Percentiles rank a stretch among this genome's conserved stretches.
phyloP scores from a whole-genome alignment of 805 yeast genomes.

The Danielia reshetovae region DNA sequence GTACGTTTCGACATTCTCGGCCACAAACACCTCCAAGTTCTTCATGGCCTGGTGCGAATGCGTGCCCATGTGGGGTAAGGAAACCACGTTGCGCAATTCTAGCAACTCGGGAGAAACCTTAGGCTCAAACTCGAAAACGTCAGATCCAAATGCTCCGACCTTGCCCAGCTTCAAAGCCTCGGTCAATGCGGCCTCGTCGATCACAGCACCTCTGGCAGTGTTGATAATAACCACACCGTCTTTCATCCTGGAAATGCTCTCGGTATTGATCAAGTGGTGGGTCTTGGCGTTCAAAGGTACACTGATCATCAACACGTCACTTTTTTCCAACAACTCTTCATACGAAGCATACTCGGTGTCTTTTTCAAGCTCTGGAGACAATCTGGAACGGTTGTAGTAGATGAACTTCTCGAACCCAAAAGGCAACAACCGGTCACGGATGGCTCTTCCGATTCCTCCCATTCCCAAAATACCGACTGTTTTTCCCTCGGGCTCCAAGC shows the following conservation, averaged over 20 bases:
- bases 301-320: conserved; percentile 72
- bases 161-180: conserved; percentile 58
- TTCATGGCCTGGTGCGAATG: conserved; percentile 68
- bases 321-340: conserved; percentile 59
- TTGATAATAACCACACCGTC: conserved; percentile 74
- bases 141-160: conserved; percentile 65
- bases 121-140: conserved; percentile 77
- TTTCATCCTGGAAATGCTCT: conserved; percentile 64
- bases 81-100: conserved; percentile 62
- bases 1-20: conserved; percentile 59
- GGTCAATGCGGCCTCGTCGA: conserved; percentile 60
- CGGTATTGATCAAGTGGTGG: conserved; percentile 61
- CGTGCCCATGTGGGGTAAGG: conserved; percentile 90
- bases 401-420: conserved; percentile 71
- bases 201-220: conserved; percentile 86
- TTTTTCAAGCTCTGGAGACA: conserved; percentile 58
- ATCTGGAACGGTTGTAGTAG: conserved; percentile 65
- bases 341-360: conserved; percentile 68
- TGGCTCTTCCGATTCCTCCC: conserved; percentile 88
- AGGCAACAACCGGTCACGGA: conserved; percentile 65
- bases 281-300: conserved; percentile 76
- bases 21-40: conserved; percentile 77
- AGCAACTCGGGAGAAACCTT: conserved; percentile 59
- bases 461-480: conserved; percentile 78
- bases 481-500: conserved; percentile 73